Conservation (phyloP, 2,329 filamentous ascomycete species). For the Curvularia sp. region DNA sequence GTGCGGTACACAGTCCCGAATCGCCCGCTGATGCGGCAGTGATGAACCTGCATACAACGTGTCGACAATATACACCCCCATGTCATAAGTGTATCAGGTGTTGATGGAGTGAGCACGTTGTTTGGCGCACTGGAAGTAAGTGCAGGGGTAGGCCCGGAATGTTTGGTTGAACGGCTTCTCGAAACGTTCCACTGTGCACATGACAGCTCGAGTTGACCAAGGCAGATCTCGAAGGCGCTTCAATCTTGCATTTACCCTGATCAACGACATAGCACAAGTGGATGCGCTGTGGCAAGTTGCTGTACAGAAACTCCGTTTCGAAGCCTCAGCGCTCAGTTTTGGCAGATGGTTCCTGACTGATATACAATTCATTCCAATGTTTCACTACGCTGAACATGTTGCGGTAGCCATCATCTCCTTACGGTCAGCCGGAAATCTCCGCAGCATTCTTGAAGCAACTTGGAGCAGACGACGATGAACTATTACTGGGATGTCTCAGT, state of each 20-base stretch:
- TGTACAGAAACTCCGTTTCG: neutral
- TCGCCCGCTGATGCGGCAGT: constrained; percentile 1
- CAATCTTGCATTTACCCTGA: constrained; percentile 34
- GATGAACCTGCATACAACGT: constrained; percentile 9
- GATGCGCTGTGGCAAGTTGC: neutral
- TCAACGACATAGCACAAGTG: constrained; percentile 13
- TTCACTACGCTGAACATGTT: neutral
- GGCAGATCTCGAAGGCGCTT: constrained; percentile 32
- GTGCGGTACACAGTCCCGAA: neutral
- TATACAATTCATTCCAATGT: neutral
- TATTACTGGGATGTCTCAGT: neutral
- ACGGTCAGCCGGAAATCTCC: neutral
- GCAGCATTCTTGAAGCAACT: neutral
- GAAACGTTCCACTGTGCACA: constrained; percentile 29
- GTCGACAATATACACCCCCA: constrained; percentile 2
- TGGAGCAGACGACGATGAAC: constrained; percentile 1
- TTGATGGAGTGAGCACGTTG: constrained; percentile 10
- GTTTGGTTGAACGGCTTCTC: constrained; percentile 27
- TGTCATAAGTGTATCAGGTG: constrained; percentile 16
- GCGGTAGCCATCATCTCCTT: neutral
- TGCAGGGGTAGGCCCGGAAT: constrained; percentile 24
- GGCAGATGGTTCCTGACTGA: no score
- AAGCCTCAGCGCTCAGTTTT: neutral
- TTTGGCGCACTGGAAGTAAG: constrained; percentile 19
- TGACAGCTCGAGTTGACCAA: constrained; percentile 34